These are phyloP conservation scores for Populus alba DNA, from an alignment of 345 rosid genomes.

Conservation along the genomic window DNA sequence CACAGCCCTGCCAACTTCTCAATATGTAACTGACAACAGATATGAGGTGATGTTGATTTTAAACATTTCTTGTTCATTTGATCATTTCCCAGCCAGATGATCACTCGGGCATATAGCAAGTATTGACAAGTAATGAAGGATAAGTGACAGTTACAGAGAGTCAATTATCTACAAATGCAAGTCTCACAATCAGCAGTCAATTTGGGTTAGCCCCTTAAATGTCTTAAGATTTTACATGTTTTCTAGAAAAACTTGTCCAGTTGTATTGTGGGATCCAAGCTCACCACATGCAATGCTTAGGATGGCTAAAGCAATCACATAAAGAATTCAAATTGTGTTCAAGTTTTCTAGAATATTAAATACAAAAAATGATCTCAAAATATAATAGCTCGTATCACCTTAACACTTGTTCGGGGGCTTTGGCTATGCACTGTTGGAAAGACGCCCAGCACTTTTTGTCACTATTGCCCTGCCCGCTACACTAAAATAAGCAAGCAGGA, in stretches of 20 bases:
- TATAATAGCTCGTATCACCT: conserved; percentile 42
- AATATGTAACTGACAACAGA: background rate
- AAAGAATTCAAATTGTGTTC: background rate
- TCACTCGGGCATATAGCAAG: background rate
- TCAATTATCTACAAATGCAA: background rate
- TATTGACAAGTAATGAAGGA: background rate
- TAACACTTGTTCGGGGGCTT: conserved; percentile 83
- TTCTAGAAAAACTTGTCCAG: background rate
- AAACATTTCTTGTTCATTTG: background rate
- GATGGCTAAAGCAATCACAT: background rate
- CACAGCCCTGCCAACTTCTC: background rate
- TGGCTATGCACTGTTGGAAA: conserved; percentile 36
- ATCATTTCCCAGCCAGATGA: background rate
- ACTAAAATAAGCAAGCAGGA: background rate
- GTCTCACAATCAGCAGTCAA: background rate
- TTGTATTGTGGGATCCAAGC: background rate
- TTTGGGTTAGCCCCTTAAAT: background rate
- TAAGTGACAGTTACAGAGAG: background rate
- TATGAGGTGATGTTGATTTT: background rate
- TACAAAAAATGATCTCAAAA: background rate
- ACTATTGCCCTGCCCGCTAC: conserved; percentile 55
- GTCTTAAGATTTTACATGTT: background rate
- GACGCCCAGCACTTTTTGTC: conserved; percentile 48
- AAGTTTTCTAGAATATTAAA: background rate
- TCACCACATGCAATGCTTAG: background rate